Conservation (phyloP, 352 stramenopile genomes). For the Globisporangium nagaii region DNA sequence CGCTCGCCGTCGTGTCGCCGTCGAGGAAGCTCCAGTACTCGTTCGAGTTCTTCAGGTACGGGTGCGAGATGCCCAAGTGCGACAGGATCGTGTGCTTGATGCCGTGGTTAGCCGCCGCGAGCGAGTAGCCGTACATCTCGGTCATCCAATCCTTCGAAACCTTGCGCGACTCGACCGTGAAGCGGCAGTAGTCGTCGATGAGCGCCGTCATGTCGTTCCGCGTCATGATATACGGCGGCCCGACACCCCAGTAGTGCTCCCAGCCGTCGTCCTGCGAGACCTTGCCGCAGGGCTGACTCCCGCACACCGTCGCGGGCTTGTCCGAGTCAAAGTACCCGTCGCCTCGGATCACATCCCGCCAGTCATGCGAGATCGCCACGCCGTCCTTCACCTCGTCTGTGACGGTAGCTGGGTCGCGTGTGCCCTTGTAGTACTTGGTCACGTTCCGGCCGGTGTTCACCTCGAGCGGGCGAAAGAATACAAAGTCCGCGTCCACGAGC, state of each 20-base stretch:
- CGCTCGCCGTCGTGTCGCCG: not conserved
- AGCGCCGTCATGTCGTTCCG: constrained; percentile 15
- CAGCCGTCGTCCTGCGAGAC: constrained; percentile 7
- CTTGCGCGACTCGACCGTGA: constrained; percentile 12
- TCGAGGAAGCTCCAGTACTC: constrained; percentile 48
- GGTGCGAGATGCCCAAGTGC: constrained; percentile 38
- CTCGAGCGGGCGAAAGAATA: constrained; percentile 21
- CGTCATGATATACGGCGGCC: constrained; percentile 32
- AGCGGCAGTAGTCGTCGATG: constrained; percentile 24
- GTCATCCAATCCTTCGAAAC: constrained; percentile 36
- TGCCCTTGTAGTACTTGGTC: constrained; percentile 19
- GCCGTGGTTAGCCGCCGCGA: constrained; percentile 41
- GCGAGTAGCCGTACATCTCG: constrained; percentile 51
- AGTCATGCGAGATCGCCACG: constrained; percentile 15
- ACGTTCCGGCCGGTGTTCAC: constrained; percentile 17
- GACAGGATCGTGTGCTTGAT: constrained; percentile 53
- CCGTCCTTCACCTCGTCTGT: constrained; percentile 16
- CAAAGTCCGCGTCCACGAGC: constrained; percentile 13
- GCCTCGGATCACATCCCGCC: constrained; percentile 1
- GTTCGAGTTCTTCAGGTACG: constrained; percentile 15
- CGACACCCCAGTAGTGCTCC: constrained; percentile 21
- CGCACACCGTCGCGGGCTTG: constrained; percentile 1
- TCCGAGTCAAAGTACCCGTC: constrained; percentile 18
- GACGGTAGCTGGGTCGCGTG: constrained; percentile 6
- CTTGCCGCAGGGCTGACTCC: not conserved